phyloP scores from a whole-genome alignment of 2,329 filamentous ascomycete species.

The Fusarium fracticaudum region DNA sequence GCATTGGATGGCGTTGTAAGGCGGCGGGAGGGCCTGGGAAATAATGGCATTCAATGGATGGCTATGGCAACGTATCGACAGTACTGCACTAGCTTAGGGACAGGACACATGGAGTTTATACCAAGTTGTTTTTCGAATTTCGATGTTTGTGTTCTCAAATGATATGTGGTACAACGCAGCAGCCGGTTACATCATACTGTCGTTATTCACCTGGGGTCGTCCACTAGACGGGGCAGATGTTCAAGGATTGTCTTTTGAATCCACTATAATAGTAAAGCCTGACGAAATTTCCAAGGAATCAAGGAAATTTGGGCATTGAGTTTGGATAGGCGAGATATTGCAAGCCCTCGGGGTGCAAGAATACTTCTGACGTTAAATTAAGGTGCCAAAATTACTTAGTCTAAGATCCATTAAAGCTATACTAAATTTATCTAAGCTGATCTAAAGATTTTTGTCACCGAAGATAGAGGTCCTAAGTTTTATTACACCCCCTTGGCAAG shows the following conservation, averaged over 20 bases:
- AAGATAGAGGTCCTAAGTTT: too few species aligned
- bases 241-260: neutral
- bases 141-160: neutral
- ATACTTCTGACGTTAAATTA: too few species aligned
- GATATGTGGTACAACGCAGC: neutral
- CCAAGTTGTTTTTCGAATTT: neutral
- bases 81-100: neutral
- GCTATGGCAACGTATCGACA: neutral
- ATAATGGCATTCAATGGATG: neutral
- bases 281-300: conserved; percentile 1
- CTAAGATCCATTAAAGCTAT: too few species aligned
- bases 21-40: neutral
- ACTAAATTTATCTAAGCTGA: too few species aligned
- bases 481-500: too few species aligned
- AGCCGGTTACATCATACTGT: conserved; percentile 22
- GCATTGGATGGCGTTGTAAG: conserved; percentile 30
- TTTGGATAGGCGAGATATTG: neutral
- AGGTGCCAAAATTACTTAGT: too few species aligned
- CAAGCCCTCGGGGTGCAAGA: too few species aligned
- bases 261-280: conserved; percentile 10
- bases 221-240: conserved; percentile 1
- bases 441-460: too few species aligned
- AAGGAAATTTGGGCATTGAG: neutral
- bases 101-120: conserved; percentile 16
- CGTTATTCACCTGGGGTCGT: neutral